Conservation (phyloP, 169 alveolate species). For the Plasmodium inui region DNA sequence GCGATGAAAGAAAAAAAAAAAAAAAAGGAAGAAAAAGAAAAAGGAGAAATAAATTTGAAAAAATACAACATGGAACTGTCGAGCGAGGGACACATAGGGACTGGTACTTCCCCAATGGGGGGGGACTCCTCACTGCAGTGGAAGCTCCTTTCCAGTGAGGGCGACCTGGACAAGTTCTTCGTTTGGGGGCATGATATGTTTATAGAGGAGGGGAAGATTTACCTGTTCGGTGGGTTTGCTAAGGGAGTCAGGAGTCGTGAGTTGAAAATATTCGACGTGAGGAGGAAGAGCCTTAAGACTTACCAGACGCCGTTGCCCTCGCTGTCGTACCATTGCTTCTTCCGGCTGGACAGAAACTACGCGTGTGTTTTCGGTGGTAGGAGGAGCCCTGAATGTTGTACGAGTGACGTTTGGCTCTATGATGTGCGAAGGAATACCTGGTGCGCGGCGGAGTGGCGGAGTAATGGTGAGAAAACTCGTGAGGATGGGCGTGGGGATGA, state of each 20-base stretch:
- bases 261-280: slow-evolving; percentile 25
- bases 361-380: slow-evolving; percentile 71
- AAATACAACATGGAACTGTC: slow-evolving; percentile 19
- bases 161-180: slow-evolving; percentile 38
- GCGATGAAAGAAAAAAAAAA: neutral
- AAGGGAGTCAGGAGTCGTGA: slow-evolving; percentile 56
- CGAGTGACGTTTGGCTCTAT: slow-evolving; percentile 34
- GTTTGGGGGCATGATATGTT: slow-evolving; percentile 76
- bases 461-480: neutral
- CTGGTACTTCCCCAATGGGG: neutral
- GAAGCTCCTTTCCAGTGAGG: slow-evolving; percentile 13
- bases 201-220: slow-evolving; percentile 43
- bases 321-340: slow-evolving; percentile 22
- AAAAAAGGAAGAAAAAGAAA: neutral
- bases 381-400: slow-evolving; percentile 27
- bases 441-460: slow-evolving; percentile 15
- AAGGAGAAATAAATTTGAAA: slow-evolving; percentile 1
- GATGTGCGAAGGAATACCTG: slow-evolving; percentile 28
- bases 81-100: slow-evolving; percentile 6
- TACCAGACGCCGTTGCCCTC: slow-evolving; percentile 38
- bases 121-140: slow-evolving; percentile 1
- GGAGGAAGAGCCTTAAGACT: neutral
- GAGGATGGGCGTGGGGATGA: neutral
- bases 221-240: slow-evolving; percentile 57
- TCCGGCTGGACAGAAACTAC: slow-evolving; percentile 38